Percentiles rank a stretch among this genome's conserved stretches.
Evolutionary conservation across 345 rosid species (phyloP).

Genomic region (Populus davidiana): DNA sequence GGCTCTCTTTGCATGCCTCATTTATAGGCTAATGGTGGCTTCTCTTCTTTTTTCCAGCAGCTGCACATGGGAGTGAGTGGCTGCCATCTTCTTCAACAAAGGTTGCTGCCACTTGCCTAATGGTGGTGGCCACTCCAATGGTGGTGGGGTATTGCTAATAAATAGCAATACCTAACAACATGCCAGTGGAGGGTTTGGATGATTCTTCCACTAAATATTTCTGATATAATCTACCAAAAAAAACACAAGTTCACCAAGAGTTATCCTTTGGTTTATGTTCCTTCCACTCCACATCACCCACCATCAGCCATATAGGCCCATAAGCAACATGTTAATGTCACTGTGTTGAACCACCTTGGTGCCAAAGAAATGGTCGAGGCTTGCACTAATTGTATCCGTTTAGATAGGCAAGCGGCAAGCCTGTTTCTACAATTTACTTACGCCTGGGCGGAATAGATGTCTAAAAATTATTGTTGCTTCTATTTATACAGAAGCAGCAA

Average conservation of each 20-base stretch:
- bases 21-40: too few species aligned
- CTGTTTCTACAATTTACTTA: background rate
- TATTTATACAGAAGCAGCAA: background rate
- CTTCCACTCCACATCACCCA: background rate
- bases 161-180: too few species aligned
- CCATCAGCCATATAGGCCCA: background rate
- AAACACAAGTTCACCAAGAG: background rate
- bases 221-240: background rate
- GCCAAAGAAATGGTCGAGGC: background rate
- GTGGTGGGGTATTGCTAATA: too few species aligned
- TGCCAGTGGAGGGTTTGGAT: too few species aligned
- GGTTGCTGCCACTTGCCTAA: too few species aligned
- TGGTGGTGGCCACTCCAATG: too few species aligned
- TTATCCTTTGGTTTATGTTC: constrained; percentile 7
- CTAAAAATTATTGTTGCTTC: background rate
- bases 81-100: too few species aligned
- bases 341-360: background rate
- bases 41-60: too few species aligned
- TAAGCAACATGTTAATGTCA: background rate
- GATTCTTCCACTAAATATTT: too few species aligned
- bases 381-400: background rate
- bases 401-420: background rate
- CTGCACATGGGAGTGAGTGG: too few species aligned
- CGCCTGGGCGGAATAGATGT: background rate
- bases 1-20: too few species aligned